phyloP scores from a whole-genome alignment of 495 filamentous ascomycete species.

The Xylaria castorea region DNA sequence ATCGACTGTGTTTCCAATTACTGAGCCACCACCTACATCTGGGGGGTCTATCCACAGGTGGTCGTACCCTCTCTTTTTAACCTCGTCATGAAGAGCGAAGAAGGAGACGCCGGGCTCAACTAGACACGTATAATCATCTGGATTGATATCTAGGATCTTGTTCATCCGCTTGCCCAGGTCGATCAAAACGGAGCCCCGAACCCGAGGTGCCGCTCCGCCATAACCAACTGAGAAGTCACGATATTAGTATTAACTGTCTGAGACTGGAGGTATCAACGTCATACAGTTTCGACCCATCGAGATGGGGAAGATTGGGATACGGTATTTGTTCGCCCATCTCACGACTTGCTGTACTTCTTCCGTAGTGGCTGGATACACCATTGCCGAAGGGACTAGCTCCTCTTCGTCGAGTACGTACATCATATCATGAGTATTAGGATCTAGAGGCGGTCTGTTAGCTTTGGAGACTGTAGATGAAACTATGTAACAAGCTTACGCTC shows the following conservation, averaged over 20 bases:
- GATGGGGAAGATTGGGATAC: conserved; percentile 59
- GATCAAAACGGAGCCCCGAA: conserved; percentile 58
- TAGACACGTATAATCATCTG: conserved; percentile 55
- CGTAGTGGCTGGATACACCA: conserved; percentile 54
- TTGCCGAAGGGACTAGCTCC: conserved; percentile 58
- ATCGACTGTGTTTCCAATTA: conserved; percentile 60
- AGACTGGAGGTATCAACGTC: conserved; percentile 13
- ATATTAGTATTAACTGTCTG: conserved; percentile 14
- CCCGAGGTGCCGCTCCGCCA: conserved; percentile 61
- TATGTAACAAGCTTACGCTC: conserved; percentile 43
- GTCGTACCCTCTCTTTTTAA: conserved; percentile 42
- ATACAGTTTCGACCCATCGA: conserved; percentile 59
- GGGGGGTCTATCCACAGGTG: conserved; percentile 46
- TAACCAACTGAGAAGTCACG: conserved; percentile 46
- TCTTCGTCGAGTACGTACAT: conserved; percentile 60
- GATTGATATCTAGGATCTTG: conserved; percentile 58
- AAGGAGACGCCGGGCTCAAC: conserved; percentile 62
- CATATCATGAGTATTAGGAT: conserved; percentile 61
- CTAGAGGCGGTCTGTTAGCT: conserved; percentile 27
- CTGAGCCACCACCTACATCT: conserved; percentile 57
- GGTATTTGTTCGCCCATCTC: conserved; percentile 53
- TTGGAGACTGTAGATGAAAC: neutral
- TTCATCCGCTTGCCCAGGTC: conserved; percentile 62
- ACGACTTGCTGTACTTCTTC: conserved; percentile 56
- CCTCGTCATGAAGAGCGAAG: conserved; percentile 54